Evolutionary conservation across 2,329 filamentous ascomycete species (phyloP), one percentile per base, ranked within the genome.

Genomic region (Epichloe coenophiala): DNA sequence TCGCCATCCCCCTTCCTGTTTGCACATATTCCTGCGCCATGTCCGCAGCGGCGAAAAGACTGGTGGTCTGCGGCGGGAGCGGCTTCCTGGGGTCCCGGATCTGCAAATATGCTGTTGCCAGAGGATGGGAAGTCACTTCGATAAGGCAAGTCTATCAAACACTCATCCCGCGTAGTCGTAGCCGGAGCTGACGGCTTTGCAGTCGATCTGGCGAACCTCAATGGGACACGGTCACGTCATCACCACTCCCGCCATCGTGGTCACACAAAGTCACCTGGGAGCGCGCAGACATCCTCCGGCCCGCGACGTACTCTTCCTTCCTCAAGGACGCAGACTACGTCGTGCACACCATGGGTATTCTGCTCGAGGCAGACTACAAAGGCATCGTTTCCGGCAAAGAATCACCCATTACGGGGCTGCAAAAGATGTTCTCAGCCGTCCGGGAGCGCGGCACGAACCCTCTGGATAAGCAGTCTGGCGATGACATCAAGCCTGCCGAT

Each of bases 321-420:
- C 79, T 98, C 54, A 77, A 80, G 57, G 80, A 78, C 51, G 87
- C 89, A 54, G 81, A 88, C 65, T 90, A 83, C 51, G 90, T 97
- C 27, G 84, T 98, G 45, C 93, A 98, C 74, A 88, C 78, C 61
- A 90, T 97, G 84, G 93, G 93, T 9, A 96, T 98, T 60, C 76
- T 98, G 17, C 79, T 98, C 9, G 93, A 98, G 72, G 89, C 90
- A 47, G 93, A 98, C 72, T 98, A 98, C 79, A 98, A 98, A 70
- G 86, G 86, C 58, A 84, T 95, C 15, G 65, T 98, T 27, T 84
- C 81, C 19, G 93, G 93, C 47, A 81, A 79, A 53, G 90, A 95
- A 61, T 88, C 86, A 0, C 81, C 88, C n/a, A 68, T 95, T 48
- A 69, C 80, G 6, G 91, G 88, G 1, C 71, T 98, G 13, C 78